A percentile compares a stretch with the other conserved stretches of the same genome.
Conservation (phyloP, 202 grass and related monocot genomes). For the Panicum virgatum region DNA sequence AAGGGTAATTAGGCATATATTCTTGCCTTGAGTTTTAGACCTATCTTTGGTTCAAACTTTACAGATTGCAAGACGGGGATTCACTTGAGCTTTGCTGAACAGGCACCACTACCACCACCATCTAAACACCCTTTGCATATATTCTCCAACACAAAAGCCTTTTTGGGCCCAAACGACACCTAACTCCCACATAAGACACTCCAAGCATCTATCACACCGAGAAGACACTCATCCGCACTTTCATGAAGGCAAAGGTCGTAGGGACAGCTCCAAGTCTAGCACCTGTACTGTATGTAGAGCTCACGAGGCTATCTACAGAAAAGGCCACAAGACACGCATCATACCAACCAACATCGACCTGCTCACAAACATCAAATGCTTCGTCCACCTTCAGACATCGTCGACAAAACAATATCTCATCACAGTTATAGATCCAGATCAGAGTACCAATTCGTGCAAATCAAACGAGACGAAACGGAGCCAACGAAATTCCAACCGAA, state of each 20-base stretch:
- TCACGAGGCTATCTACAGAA: slow-evolving; percentile 12
- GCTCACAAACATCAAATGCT: slow-evolving; percentile 5
- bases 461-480: neutral
- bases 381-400: neutral
- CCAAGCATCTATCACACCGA: slow-evolving; percentile 21
- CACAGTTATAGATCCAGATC: slow-evolving; percentile 44
- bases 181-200: slow-evolving; percentile 35
- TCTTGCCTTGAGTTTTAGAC: slow-evolving; percentile 36
- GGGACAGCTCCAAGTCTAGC: slow-evolving; percentile 7
- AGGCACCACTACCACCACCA: slow-evolving; percentile 5
- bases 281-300: slow-evolving; percentile 18
- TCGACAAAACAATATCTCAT: neutral
- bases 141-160: slow-evolving; percentile 39
- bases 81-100: neutral
- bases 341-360: slow-evolving; percentile 16
- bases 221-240: neutral
- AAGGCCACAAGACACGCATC: neutral
- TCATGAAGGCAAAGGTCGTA: slow-evolving; percentile 13
- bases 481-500: neutral
- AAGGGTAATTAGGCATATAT: slow-evolving; percentile 33
- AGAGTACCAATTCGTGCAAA: neutral
- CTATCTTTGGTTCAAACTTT: slow-evolving; percentile 9
- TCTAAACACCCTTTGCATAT: slow-evolving; percentile 35
- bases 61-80: neutral
- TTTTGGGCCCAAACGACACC: slow-evolving; percentile 29